Base-by-base conservation (phyloP, 2,329 filamentous ascomycete genomes). In the Fusarium caatingaense region DNA sequence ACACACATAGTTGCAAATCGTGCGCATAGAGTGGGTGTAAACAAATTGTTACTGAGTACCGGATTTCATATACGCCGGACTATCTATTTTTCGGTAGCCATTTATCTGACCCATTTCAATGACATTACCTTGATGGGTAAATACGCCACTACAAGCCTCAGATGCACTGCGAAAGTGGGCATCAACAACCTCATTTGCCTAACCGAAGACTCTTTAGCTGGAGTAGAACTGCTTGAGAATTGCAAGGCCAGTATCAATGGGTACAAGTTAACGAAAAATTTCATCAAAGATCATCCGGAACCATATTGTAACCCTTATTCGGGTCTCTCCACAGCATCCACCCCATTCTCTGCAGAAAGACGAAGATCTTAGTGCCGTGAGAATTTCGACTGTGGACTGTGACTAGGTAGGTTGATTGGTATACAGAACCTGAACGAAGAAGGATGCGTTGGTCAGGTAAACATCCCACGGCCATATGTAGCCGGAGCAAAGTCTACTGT, bases 121-220 rank as follows among this genome's bases (percentile, higher is more conserved):
- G 15, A 16, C 23, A 20, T 16, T 32, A 71, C 67, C 67, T 49
- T 70, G 67, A 70, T 70, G 58, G 67, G 21, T 21, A 49, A 30
- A 49, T 8, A 23, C 32, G 32, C 37, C 48, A 54, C 30, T 12
- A 32, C 6, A n/a, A 27, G 20, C 13, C 11, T 27, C 11, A 4
- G 18, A 32, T 37, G 25, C 18, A 27, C 37, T 20, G 16, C 51
- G 13, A 2, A 60, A 37, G 23, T 53, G 30, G 48, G 12, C 11
- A 42, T n/a, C 1, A 21, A 44, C 12, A 37, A 34, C 42, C 42
- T 40, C 42, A 45, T 46, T 53, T 27, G 28, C 16, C 30, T 59
- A 10, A 8, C 21, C n/a, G 6, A 13, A 25, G 4, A 11, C 0
- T 9, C 3, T 13, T 4, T 2, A 4, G 6, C 7, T 20, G 6